These are phyloP conservation scores for Penicillium sp. DNA, from an alignment of 2,329 filamentous ascomycete species.

Conservation along the genomic window DNA sequence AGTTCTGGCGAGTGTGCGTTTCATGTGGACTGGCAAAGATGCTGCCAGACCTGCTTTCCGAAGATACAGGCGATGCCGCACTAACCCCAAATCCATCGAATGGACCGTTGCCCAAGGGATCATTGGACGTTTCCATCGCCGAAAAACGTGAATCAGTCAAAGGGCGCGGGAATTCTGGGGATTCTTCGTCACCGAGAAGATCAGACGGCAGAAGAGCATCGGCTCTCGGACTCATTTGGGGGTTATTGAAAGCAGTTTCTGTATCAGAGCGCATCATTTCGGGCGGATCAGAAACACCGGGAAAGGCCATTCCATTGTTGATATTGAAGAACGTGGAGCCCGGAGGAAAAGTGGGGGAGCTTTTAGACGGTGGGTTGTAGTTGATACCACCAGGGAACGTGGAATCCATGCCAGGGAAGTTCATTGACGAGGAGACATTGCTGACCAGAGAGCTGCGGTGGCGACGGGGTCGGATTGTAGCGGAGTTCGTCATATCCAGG, in stretches of 20 bases:
- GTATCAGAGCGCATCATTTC: constrained; percentile 45
- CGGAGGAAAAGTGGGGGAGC: constrained; percentile 49
- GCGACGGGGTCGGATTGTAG: constrained; percentile 41
- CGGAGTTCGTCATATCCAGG: constrained; percentile 37
- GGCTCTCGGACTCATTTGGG: constrained; percentile 59
- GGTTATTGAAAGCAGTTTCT: constrained; percentile 52
- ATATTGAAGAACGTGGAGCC: constrained; percentile 56
- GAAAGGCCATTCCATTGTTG: constrained; percentile 57
- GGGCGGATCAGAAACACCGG: constrained; percentile 38
- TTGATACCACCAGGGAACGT: constrained; percentile 38
- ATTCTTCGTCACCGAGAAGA: constrained; percentile 53
- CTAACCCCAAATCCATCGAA: constrained; percentile 34
- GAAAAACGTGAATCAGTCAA: constrained; percentile 27
- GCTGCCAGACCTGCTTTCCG: constrained; percentile 40
- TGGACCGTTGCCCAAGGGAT: constrained; percentile 24
- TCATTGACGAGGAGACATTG: constrained; percentile 44
- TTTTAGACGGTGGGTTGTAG: constrained; percentile 47
- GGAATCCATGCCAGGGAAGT: constrained; percentile 38
- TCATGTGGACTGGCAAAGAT: constrained; percentile 46
- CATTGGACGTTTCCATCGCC: constrained; percentile 26
- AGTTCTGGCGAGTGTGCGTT: constrained; percentile 36
- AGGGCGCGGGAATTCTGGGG: constrained; percentile 32
- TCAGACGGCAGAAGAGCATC: constrained; percentile 57
- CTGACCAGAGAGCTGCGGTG: constrained; percentile 45
- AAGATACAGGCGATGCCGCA: constrained; percentile 43